Evolutionary conservation across 2,329 filamentous ascomycete genomes (phyloP), one percentile per base, ranked within the genome.

Genomic region (Penicillium sp.): DNA sequence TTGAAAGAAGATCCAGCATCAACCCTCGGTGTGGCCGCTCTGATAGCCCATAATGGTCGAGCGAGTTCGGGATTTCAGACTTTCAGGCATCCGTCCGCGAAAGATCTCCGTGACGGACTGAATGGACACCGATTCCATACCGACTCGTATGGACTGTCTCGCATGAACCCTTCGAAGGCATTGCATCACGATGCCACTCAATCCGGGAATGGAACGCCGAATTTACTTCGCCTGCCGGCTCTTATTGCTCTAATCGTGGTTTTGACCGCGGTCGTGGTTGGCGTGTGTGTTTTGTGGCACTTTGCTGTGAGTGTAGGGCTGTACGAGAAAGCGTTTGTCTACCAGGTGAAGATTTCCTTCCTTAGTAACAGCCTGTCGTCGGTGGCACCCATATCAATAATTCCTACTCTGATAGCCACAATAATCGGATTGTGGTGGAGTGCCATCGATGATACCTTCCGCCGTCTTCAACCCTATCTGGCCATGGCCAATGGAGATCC

Each of bases 371-470:
- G 61, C 11, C 3, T 62, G 2, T 64, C 63, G 0, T 58, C 59
- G 0, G 48, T 66, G 5, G 63, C 62, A 1, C 63, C 63, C 0
- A 55, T 66, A 14, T 58, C 63, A 0, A 63, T 66, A 50, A 53
- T 66, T 47, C 63, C 63, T 1, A 66, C 63, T n/a, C 12, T 66
- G 1, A 54, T 66, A 11, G 61, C 63, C 4, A 53, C 48, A 2
- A n/a, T 14, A 0, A 41, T 66, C 53, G 63, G 63, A 17, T n/a
- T 66, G 3, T 66, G 63, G 63, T 66, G 63, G 63, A 49, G 62
- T 39, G 59, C 63, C 20, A 60, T 66, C 0, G 63, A 66, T 34
- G 63, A 64, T 3, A 64, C 55, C 15, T 61, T 66, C 20, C 61
- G 63, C 22, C 61, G 58, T 2, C 50, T 65, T 1, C 54, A 58